A percentile compares a stretch with the other conserved stretches of the same genome.
Conservation (phyloP, 1,284 basidiomycete genomes). For the Ceratobasidium papillatum region DNA sequence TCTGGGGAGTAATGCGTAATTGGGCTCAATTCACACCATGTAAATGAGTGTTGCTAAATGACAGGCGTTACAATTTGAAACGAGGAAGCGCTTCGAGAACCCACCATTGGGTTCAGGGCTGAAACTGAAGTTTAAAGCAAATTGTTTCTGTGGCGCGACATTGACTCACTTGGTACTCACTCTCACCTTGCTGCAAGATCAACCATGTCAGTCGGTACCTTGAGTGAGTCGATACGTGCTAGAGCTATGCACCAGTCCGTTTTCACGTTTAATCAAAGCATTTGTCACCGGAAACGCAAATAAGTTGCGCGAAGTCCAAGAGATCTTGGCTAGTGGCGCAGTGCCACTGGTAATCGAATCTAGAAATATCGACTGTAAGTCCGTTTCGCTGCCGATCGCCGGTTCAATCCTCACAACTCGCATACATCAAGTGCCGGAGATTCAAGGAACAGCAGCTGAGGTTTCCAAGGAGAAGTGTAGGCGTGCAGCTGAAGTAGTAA, state of each 20-base stretch:
- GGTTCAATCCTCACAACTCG: conserved; percentile 51
- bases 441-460: conserved; percentile 92
- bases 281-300: conserved; percentile 96
- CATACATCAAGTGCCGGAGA: conserved; percentile 78
- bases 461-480: conserved; percentile 90
- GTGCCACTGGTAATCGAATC: conserved; percentile 68
- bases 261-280: conserved; percentile 57
- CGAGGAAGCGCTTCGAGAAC: neutral
- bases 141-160: conserved; percentile 15
- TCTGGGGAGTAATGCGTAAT: neutral
- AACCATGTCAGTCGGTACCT: conserved; percentile 12
- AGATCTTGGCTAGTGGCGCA: conserved; percentile 69
- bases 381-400: neutral
- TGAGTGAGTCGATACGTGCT: conserved; percentile 20
- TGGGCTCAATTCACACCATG: neutral
- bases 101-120: conserved; percentile 2
- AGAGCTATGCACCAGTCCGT: neutral
- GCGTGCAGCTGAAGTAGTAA: conserved; percentile 81
- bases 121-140: neutral
- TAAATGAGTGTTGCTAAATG: neutral
- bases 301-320: conserved; percentile 89
- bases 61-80: conserved; percentile 6
- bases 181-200: neutral
- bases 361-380: conserved; percentile 71
- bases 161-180: conserved; percentile 3